phyloP scores from a whole-genome alignment of 805 yeast species.

The Candida ponderosae region DNA sequence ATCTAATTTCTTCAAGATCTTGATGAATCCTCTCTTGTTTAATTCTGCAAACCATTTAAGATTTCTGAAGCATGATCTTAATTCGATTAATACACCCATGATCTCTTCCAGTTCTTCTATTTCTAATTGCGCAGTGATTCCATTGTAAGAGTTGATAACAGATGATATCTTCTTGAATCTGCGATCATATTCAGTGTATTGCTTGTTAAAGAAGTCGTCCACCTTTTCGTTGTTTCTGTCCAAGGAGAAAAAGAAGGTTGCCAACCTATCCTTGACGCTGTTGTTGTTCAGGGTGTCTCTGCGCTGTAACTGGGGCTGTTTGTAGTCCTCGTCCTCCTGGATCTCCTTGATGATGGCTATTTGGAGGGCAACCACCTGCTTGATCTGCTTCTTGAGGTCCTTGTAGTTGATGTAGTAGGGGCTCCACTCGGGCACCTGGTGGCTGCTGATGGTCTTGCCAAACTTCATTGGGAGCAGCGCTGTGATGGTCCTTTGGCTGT shows the following conservation, averaged over 20 bases:
- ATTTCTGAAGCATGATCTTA: constrained; percentile 69
- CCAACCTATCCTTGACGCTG: constrained; percentile 39
- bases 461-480: constrained; percentile 52
- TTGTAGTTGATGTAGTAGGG: constrained; percentile 80
- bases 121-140: constrained; percentile 34
- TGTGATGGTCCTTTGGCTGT: no score
- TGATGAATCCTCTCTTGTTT: constrained; percentile 82
- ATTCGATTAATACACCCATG: constrained; percentile 61
- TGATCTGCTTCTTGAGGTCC: constrained; percentile 71
- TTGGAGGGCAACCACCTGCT: constrained; percentile 45
- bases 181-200: constrained; percentile 66
- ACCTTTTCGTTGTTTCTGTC: constrained; percentile 80
- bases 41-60: constrained; percentile 92
- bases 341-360: constrained; percentile 20
- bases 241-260: constrained; percentile 66
- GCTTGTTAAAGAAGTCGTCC: constrained; percentile 67
- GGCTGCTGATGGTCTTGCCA: constrained; percentile 70
- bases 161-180: constrained; percentile 45
- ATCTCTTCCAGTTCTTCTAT: constrained; percentile 53
- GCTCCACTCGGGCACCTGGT: constrained; percentile 94
- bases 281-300: constrained; percentile 29
- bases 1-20: constrained; percentile 85
- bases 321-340: constrained; percentile 13
- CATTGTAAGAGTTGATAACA: constrained; percentile 21
- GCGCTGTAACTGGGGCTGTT: constrained; percentile 7